Conservation (phyloP, 2,329 filamentous ascomycete species). For the Trichoderma sp. region DNA sequence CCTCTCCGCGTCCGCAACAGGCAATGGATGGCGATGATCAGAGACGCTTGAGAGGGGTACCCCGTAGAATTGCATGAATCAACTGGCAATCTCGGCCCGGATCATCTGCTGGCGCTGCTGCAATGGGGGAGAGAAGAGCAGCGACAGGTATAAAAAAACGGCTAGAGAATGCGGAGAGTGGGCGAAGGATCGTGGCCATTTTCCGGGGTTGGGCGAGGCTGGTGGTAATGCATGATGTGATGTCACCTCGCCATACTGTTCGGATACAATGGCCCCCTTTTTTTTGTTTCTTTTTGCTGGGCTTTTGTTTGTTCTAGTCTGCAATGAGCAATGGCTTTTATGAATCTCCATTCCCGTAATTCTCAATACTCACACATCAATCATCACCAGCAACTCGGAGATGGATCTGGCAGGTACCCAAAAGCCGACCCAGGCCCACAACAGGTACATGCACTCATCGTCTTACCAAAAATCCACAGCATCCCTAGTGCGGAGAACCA, state of each 20-base stretch:
- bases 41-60: slow-evolving; percentile 4
- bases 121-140: not conserved
- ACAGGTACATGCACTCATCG: not conserved
- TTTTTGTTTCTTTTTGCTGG: not conserved
- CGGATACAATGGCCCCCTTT: not conserved
- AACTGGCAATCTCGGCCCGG: not conserved
- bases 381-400: not conserved
- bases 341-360: not conserved
- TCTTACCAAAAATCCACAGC: not conserved
- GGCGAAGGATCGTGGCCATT: slow-evolving; percentile 6
- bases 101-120: not conserved
- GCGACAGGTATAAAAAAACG: not conserved
- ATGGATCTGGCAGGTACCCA: not conserved
- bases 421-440: not conserved
- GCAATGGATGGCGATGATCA: slow-evolving; percentile 20
- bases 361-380: not conserved
- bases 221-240: not conserved
- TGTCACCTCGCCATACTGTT: not conserved
- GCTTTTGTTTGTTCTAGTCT: not conserved
- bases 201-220: not conserved
- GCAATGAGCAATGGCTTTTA: not conserved
- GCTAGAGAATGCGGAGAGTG: not conserved
- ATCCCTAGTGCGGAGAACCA: not conserved
- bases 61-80: not conserved
- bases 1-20: slow-evolving; percentile 6